Conservation (phyloP, 2,329 filamentous ascomycete species). For the Rhexocercosporidium sp. region DNA sequence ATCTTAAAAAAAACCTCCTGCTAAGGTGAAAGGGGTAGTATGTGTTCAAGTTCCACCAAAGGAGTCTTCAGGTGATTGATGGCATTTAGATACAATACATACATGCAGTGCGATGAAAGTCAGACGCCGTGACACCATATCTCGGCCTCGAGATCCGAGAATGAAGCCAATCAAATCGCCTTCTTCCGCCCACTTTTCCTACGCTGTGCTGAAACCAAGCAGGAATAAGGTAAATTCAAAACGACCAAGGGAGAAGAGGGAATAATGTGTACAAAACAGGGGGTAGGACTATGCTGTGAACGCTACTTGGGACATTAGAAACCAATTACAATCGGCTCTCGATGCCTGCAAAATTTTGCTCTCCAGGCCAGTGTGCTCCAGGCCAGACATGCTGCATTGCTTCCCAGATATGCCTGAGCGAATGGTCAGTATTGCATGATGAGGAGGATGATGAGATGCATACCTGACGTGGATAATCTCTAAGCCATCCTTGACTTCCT, state of each 20-base stretch:
- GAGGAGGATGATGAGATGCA: slow-evolving; percentile 44
- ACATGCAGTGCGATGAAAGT: not conserved
- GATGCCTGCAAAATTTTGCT: slow-evolving; percentile 69
- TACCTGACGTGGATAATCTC: slow-evolving; percentile 90
- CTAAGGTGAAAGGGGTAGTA: not conserved
- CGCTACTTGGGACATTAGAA: not conserved
- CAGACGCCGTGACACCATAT: slow-evolving; percentile 12
- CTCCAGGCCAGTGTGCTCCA: slow-evolving; percentile 81
- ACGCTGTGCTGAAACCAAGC: not conserved
- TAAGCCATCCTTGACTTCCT: slow-evolving; percentile 85
- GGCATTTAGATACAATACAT: slow-evolving; percentile 9
- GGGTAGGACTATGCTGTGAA: not conserved
- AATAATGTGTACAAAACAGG: not conserved
- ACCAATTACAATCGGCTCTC: slow-evolving; percentile 75
- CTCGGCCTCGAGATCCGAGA: slow-evolving; percentile 14
- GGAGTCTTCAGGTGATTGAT: slow-evolving; percentile 6
- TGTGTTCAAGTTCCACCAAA: not conserved
- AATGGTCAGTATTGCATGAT: slow-evolving; percentile 25
- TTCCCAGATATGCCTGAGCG: slow-evolving; percentile 85
- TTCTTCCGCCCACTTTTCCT: not conserved
- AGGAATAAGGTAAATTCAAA: not conserved
- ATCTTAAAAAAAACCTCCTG: not conserved
- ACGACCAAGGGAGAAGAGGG: too few species aligned
- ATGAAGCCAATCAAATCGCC: not conserved
- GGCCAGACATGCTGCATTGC: slow-evolving; percentile 92